Evolutionary conservation across 106 monocot species (phyloP).

Genomic region (Alisma plantagoaquatica): DNA sequence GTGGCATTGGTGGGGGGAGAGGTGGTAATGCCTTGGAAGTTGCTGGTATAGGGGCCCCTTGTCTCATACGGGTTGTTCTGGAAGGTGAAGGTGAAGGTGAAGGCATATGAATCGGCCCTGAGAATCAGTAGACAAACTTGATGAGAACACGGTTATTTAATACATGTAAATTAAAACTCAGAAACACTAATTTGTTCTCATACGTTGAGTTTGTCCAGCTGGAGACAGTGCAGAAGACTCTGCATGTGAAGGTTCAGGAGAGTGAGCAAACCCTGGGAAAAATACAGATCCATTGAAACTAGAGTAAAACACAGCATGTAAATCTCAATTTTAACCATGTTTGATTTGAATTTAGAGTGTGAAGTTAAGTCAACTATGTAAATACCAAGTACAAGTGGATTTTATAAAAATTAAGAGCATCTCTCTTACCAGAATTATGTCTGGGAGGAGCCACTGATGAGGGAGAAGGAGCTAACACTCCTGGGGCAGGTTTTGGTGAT

Average conservation of each 20-base stretch:
- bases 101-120: constrained; percentile 44
- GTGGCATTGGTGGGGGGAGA: constrained; percentile 16
- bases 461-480: constrained; percentile 16
- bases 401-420: not conserved
- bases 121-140: no score
- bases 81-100: constrained; percentile 23
- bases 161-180: no score
- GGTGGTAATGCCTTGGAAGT: constrained; percentile 15
- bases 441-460: constrained; percentile 17
- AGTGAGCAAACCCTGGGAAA: not conserved
- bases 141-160: no score
- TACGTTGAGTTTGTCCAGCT: no score
- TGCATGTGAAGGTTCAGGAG: not conserved
- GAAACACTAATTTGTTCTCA: no score
- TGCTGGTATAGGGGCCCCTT: not conserved
- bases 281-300: no score
- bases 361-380: not conserved
- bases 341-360: not conserved
- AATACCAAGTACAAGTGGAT: not conserved
- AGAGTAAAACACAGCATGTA: not conserved
- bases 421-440: constrained; percentile 14
- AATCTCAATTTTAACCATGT: not conserved
- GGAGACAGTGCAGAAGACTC: no score
- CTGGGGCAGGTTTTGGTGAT: constrained; percentile 14
- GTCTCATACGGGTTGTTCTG: not conserved